Evolutionary conservation across 2,329 filamentous ascomycete genomes (phyloP).

Genomic region (Ilyonectria destructans): DNA sequence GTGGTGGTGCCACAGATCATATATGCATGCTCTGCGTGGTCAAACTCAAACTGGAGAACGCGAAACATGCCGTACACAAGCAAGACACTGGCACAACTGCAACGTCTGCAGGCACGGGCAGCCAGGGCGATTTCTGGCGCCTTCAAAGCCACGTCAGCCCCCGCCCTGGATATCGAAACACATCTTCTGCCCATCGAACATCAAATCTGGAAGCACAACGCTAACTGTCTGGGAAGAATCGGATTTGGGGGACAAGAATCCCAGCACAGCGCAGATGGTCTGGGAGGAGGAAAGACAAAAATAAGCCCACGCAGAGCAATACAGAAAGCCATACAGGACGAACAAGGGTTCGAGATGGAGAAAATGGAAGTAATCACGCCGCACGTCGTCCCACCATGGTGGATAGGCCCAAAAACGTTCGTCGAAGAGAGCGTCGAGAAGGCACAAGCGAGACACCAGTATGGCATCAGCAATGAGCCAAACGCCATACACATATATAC

Average conservation of each 20-base stretch:
- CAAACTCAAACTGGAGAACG: background rate
- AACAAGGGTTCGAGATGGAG: background rate
- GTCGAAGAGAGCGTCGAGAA: slow-evolving; percentile 11
- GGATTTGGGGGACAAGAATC: background rate
- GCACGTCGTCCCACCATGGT: background rate
- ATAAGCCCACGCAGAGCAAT: background rate
- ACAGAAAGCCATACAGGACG: background rate
- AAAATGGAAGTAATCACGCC: slow-evolving; percentile 1
- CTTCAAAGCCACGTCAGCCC: slow-evolving; percentile 16
- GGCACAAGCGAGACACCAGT: slow-evolving; percentile 16
- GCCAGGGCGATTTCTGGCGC: slow-evolving; percentile 19
- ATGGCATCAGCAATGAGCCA: background rate
- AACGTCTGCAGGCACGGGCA: slow-evolving; percentile 15
- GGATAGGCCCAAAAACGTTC: slow-evolving; percentile 1
- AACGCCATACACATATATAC: background rate
- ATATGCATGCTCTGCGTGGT: background rate
- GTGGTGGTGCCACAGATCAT: background rate
- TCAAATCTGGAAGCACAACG: slow-evolving; percentile 9
- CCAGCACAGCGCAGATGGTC: background rate
- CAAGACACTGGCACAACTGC: slow-evolving; percentile 10
- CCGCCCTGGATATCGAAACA: slow-evolving; percentile 17
- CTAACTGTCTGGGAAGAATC: background rate
- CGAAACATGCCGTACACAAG: slow-evolving; percentile 8
- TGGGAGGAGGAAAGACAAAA: background rate
- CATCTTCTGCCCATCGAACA: slow-evolving; percentile 18